phyloP scores from a whole-genome alignment of 225 moss, liverwort and hornwort genomes.

The Anthoceros angustus region DNA sequence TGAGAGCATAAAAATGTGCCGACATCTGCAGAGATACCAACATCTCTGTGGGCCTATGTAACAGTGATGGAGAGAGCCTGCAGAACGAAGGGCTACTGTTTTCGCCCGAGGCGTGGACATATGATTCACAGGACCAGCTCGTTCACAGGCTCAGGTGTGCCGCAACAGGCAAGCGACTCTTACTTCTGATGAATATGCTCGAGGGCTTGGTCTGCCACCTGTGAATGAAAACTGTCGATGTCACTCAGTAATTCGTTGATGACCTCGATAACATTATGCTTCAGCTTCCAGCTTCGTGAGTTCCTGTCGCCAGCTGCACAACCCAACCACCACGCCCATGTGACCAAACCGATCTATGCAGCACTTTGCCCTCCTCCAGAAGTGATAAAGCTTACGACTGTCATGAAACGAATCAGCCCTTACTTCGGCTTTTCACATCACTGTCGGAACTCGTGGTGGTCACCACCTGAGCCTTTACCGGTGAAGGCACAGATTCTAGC shows the following conservation, averaged over 20 bases:
- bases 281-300: conserved; percentile 79
- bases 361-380: neutral
- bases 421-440: conserved; percentile 74
- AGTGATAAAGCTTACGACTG: neutral
- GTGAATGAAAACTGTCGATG: conserved; percentile 70
- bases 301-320: conserved; percentile 86
- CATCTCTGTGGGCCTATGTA: too few relatives aligned
- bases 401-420: conserved; percentile 11
- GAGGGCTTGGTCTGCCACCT: conserved; percentile 95
- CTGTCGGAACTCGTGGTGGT: conserved; percentile 52
- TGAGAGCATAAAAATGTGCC: too few relatives aligned
- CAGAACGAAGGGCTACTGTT: too few relatives aligned
- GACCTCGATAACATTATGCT: conserved; percentile 96
- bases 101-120: neutral
- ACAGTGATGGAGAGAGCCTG: too few relatives aligned
- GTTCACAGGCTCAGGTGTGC: neutral
- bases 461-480: conserved; percentile 40
- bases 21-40: too few relatives aligned
- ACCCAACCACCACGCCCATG: neutral
- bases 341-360: neutral
- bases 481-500: conserved; percentile 73
- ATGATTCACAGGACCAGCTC: neutral
- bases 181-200: conserved; percentile 99
- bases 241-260: conserved; percentile 76
- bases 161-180: neutral